These are phyloP conservation scores for Phialocephala sp. DNA, from an alignment of 2,329 filamentous ascomycete species.

Conservation along the genomic window DNA sequence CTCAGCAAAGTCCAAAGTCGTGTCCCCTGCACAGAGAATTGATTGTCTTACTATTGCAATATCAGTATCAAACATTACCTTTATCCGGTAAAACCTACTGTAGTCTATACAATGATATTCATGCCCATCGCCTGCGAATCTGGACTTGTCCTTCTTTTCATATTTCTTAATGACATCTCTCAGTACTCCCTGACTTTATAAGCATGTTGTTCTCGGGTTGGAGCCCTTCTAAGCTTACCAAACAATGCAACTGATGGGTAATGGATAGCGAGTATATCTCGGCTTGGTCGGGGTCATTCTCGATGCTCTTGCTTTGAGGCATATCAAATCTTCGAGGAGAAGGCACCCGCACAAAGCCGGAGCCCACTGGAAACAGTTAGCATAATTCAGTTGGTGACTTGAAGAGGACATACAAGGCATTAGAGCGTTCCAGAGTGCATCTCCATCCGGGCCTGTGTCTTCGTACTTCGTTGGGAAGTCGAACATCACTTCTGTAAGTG, in stretches of 20 bases:
- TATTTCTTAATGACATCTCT: constrained; percentile 42
- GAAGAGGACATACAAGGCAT: constrained; percentile 36
- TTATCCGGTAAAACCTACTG: constrained; percentile 25
- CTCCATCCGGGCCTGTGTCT: constrained; percentile 31
- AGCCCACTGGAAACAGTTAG: constrained; percentile 33
- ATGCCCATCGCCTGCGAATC: constrained; percentile 40
- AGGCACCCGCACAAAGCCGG: constrained; percentile 39
- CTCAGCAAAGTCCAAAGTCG: constrained; percentile 40
- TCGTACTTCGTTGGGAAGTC: constrained; percentile 38
- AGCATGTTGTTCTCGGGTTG: neutral
- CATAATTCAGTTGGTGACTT: neutral
- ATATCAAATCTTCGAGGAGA: constrained; percentile 39
- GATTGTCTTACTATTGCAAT: constrained; percentile 34
- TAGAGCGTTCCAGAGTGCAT: constrained; percentile 39
- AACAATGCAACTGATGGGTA: constrained; percentile 41
- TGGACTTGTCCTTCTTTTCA: constrained; percentile 37
- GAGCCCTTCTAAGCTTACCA: constrained; percentile 23
- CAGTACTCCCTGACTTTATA: constrained; percentile 33
- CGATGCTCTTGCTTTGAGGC: constrained; percentile 36
- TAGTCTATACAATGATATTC: constrained; percentile 43
- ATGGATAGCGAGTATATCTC: constrained; percentile 40
- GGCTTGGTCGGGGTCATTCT: constrained; percentile 33
- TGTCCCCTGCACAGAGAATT: constrained; percentile 41
- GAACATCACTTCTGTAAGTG: constrained; percentile 35
- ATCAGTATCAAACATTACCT: neutral